Conservation (phyloP, 495 filamentous ascomycete species). For the Trichoderma orchidacearum region DNA sequence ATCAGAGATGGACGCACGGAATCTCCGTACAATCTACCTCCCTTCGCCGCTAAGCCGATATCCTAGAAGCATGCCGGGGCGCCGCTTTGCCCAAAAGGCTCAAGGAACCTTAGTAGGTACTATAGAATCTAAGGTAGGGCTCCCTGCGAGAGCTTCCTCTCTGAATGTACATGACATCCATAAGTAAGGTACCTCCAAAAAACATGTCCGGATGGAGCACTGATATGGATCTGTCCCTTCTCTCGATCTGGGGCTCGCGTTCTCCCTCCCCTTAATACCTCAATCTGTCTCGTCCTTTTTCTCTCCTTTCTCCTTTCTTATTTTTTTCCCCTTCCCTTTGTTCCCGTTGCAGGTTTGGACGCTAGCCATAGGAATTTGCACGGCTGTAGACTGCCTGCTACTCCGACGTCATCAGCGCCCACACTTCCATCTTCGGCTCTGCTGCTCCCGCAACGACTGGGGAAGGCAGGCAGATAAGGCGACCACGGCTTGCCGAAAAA, state of each 20-base stretch:
- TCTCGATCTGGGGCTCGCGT: background rate
- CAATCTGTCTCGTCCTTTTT: background rate
- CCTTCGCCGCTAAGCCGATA: too few species aligned
- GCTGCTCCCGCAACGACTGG: background rate
- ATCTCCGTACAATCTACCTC: too few species aligned
- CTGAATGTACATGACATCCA: too few species aligned
- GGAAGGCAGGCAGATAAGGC: background rate
- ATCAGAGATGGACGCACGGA: too few species aligned
- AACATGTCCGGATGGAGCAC: too few species aligned
- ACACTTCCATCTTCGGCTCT: too few species aligned
- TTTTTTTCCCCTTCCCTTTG: background rate
- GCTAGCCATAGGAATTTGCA: background rate
- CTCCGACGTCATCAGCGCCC: slow-evolving; percentile 1
- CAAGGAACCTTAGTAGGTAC: too few species aligned
- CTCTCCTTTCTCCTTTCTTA: background rate
- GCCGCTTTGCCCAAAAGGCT: background rate
- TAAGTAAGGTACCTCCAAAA: too few species aligned
- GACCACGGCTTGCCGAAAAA: too few species aligned
- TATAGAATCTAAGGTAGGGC: background rate
- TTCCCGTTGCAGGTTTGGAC: too few species aligned
- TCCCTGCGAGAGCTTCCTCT: background rate
- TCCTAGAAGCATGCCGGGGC: too few species aligned
- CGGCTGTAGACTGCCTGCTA: background rate
- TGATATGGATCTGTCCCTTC: background rate
- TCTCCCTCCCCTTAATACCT: background rate